Base-by-base conservation (phyloP, 345 rosid species). In the Barbarea vulgaris region DNA sequence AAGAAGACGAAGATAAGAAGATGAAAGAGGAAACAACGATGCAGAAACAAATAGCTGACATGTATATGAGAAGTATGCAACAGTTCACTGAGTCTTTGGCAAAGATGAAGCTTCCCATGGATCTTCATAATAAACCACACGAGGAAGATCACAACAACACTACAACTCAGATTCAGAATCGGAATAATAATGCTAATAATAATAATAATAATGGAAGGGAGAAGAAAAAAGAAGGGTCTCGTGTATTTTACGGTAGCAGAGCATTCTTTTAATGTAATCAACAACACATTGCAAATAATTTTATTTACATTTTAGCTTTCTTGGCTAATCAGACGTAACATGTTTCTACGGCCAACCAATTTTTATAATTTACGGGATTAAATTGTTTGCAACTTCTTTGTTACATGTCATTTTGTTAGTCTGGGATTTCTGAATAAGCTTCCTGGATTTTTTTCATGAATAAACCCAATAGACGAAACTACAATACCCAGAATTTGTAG, bases 61-160 rank as follows among this genome's bases (percentile, higher is more conserved):
- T 94, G 95, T 94, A 94, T 84, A 94, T 94, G 97, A 94, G 91
- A 61, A 94, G 97, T 65, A 88, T 93, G 96, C 94, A 91, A 10
- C 96, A 91, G 65, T 91, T 89, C 21, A 89, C 96, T 0, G 98
- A 94, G 60, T 91, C 98, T 22, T 80, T 94, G 64, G 91, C 93
- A 4, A 87, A 94, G 36, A 91, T 94, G 97, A 91, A 91, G 83
- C 95, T 94, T 15, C 98, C 96, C 0, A 86, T 91, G 91, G 88
- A 94, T 42, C 52, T 62, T 15, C 67, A 62, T 62, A 19, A 19
- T 59, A 62, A 25, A 4, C 15, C 67, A 62, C 36, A 41, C 24
- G 67, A 62, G 9, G 67, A 22, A 25, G 52, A 25, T 76, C 84
- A 86, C 6, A 58, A 31, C 36, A 72, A 37, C 44, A 41, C 50